A percentile compares a stretch with the other conserved stretches of the same genome.
Evolutionary conservation across 1,284 basidiomycete species (phyloP).

Genomic region (Cryptococcus jaspeensis): DNA sequence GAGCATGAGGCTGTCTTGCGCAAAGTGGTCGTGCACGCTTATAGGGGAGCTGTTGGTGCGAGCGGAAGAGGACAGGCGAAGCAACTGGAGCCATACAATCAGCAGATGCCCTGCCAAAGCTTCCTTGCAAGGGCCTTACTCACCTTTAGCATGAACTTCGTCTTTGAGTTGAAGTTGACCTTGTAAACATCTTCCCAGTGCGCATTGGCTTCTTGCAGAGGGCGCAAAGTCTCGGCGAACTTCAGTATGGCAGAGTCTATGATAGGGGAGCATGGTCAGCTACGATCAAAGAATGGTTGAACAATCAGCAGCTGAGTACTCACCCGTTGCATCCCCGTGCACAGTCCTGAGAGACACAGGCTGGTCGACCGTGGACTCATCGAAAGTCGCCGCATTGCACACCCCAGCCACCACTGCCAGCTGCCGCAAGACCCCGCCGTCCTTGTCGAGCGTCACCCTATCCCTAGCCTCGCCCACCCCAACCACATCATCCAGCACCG

Average conservation of each 20-base stretch:
- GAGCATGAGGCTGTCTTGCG: slow-evolving; percentile 45
- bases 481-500: slow-evolving; percentile 53
- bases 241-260: slow-evolving; percentile 60
- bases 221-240: slow-evolving; percentile 57
- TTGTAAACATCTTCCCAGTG: slow-evolving; percentile 52
- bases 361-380: slow-evolving; percentile 48
- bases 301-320: background rate
- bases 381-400: slow-evolving; percentile 65
- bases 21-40: slow-evolving; percentile 19
- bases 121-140: background rate
- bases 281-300: background rate
- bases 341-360: slow-evolving; percentile 55
- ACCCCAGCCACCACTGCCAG: slow-evolving; percentile 58
- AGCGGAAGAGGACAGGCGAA: slow-evolving; percentile 11
- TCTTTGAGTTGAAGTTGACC: slow-evolving; percentile 63
- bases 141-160: slow-evolving; percentile 65
- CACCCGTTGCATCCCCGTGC: slow-evolving; percentile 63
- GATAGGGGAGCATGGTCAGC: background rate
- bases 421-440: slow-evolving; percentile 31
- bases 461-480: slow-evolving; percentile 39
- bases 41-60: slow-evolving; percentile 18
- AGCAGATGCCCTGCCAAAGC: background rate
- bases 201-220: slow-evolving; percentile 37
- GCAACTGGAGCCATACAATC: slow-evolving; percentile 14
- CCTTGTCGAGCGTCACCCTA: slow-evolving; percentile 20